phyloP scores from a whole-genome alignment of 108 stramenopile genomes.

The Fistulifera pelliculosa region DNA sequence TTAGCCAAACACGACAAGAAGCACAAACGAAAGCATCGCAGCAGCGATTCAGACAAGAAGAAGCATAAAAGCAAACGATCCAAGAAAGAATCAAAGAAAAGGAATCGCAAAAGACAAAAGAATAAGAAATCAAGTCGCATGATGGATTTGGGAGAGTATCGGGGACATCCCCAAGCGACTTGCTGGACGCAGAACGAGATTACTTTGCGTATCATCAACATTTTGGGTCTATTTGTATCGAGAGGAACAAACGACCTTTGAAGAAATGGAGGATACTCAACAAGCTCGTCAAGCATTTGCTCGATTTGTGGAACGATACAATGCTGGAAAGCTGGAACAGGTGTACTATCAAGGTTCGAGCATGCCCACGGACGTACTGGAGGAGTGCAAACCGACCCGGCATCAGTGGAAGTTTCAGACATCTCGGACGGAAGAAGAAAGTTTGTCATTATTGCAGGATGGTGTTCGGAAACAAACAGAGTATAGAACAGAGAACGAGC shows the following conservation, averaged over 20 bases:
- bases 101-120: slow-evolving; percentile 7
- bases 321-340: slow-evolving; percentile 50
- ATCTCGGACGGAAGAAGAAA: slow-evolving; percentile 37
- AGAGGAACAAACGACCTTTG: slow-evolving; percentile 55
- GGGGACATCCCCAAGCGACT: slow-evolving; percentile 23
- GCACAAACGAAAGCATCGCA: background rate
- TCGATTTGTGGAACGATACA: slow-evolving; percentile 53
- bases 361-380: slow-evolving; percentile 48
- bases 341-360: slow-evolving; percentile 41
- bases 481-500: slow-evolving; percentile 17
- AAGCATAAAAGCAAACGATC: slow-evolving; percentile 10
- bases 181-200: slow-evolving; percentile 54
- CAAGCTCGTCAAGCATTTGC: slow-evolving; percentile 51
- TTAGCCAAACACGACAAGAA: background rate
- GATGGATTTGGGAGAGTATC: slow-evolving; percentile 19
- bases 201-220: slow-evolving; percentile 74
- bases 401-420: slow-evolving; percentile 70
- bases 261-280: slow-evolving; percentile 46
- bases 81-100: background rate
- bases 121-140: background rate
- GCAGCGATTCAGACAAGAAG: slow-evolving; percentile 1
- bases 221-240: slow-evolving; percentile 67
- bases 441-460: slow-evolving; percentile 44
- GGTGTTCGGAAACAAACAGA: slow-evolving; percentile 70
- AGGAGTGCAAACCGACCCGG: slow-evolving; percentile 60